Evolutionary conservation across 257 asterid species (phyloP), one percentile per base, ranked within the genome.

Genomic region (Echium plantagineum): DNA sequence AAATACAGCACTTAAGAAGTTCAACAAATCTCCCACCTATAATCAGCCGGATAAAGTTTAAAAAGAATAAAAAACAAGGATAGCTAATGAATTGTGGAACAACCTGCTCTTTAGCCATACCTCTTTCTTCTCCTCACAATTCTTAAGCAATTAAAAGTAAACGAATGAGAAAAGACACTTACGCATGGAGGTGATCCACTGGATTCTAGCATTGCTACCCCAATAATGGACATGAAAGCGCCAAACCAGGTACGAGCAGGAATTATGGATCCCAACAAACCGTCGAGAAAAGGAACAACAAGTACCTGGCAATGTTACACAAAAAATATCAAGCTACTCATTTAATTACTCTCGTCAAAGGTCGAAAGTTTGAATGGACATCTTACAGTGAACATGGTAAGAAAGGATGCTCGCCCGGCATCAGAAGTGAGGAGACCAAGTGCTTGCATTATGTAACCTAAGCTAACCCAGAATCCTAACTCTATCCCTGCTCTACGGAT

Each of bases 131-230:
- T 13, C 49, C 31, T 26, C 58, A 21, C 18, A 21, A 21, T 15
- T 18, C 20, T 8, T 21, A 46, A 57, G 15, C 20, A 67, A 68
- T 55, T 26, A 21, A 61, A 53, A 55, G 12, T 48, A 57, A 52
- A 59, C 64, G 22, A n/a, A 21, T 26, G 31, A 67, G 31, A n/a
- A 15, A 47, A 62, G 54, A 72, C 64, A 71, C 89, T 74, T 71
- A 85, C 96, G 28, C 91, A 79, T 38, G 94, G 94, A 71, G 94
- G 85, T 57, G 96, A 83, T 66, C 96, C 96, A 64, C 94, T 83
- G 65, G 85, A 83, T 77, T 87, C 96, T 67, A 85, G 80, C 91
- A 87, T 72, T 24, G 78, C 89, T 59, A 87, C 87, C 13, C 94
- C 96, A 52, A 73, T 28, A 3, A 87, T 56, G 18, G 91, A 87